Evolutionary conservation across 306 rosid species (phyloP).

Genomic region (Trifolium pratense): DNA sequence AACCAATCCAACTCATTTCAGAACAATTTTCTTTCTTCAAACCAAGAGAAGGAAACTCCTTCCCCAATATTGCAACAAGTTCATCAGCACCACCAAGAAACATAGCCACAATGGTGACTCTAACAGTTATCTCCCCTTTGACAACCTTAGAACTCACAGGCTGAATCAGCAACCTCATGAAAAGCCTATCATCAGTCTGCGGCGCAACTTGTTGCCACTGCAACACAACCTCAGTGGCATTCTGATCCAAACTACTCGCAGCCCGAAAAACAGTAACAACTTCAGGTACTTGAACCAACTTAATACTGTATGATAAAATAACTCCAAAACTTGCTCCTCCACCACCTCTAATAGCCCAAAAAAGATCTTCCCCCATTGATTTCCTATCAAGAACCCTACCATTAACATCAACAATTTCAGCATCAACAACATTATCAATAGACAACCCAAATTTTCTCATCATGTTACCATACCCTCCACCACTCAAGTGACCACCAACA

Average conservation of each 20-base stretch:
- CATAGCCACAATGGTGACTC: slow-evolving; percentile 45
- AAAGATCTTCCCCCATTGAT: slow-evolving; percentile 79
- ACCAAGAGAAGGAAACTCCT: slow-evolving; percentile 61
- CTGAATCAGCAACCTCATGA: slow-evolving; percentile 63
- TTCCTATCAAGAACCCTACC: slow-evolving; percentile 63
- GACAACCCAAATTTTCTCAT: slow-evolving; percentile 71
- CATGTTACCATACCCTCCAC: slow-evolving; percentile 86
- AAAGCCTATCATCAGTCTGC: slow-evolving; percentile 47
- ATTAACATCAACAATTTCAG: slow-evolving; percentile 63
- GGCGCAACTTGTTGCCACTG: slow-evolving; percentile 77
- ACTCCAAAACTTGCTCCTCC: slow-evolving; percentile 87
- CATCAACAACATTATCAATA: slow-evolving; percentile 68
- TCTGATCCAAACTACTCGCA: slow-evolving; percentile 49
- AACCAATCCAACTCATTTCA: slow-evolving; percentile 62
- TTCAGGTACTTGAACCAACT: slow-evolving; percentile 64
- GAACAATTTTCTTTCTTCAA: slow-evolving; percentile 52
- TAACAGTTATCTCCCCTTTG: slow-evolving; percentile 50
- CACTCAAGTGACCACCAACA: slow-evolving; percentile 79
- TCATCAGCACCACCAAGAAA: slow-evolving; percentile 61
- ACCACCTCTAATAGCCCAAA: slow-evolving; percentile 86
- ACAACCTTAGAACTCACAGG: slow-evolving; percentile 56
- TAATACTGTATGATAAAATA: slow-evolving; percentile 59
- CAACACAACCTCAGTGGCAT: slow-evolving; percentile 58
- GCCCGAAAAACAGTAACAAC: slow-evolving; percentile 59
- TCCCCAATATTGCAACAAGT: slow-evolving; percentile 45